A percentile compares a stretch with the other conserved stretches of the same genome.
phyloP scores from a whole-genome alignment of 371 early-diverging fungal genomes.

The Syncephalastrum monosporum region DNA sequence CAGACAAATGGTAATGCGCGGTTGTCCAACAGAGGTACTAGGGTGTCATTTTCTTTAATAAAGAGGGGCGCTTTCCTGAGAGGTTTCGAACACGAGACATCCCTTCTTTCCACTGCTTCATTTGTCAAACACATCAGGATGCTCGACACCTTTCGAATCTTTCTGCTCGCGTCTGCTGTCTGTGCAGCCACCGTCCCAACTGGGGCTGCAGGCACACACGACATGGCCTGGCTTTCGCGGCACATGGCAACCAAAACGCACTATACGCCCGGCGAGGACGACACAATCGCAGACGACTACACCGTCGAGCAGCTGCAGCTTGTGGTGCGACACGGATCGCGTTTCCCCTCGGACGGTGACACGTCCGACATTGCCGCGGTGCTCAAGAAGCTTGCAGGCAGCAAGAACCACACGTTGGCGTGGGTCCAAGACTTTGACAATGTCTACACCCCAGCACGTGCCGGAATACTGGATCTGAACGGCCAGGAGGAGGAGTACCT shows the following conservation, averaged over 20 bases:
- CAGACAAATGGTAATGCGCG: no score
- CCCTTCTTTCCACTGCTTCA: no score
- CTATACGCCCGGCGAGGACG: background rate
- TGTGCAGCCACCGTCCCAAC: background rate
- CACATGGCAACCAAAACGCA: conserved; percentile 5
- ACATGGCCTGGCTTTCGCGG: conserved; percentile 1
- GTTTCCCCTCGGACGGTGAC: conserved; percentile 22
- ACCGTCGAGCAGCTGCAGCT: conserved; percentile 26
- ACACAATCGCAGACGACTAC: conserved; percentile 2
- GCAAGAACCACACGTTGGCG: conserved; percentile 10
- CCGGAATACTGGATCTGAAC: conserved; percentile 12
- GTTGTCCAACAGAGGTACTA: no score
- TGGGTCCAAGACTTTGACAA: conserved; percentile 24
- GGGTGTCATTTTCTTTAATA: no score
- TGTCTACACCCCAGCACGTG: conserved; percentile 5
- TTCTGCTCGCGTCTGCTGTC: background rate
- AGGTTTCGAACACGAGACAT: no score
- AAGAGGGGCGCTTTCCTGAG: no score
- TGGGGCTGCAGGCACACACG: background rate
- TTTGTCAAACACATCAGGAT: no score
- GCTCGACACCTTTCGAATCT: no score
- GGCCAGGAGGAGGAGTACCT: conserved; percentile 28
- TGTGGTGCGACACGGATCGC: conserved; percentile 33
- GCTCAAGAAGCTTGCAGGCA: conserved; percentile 7
- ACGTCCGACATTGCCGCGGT: conserved; percentile 16